phyloP scores from a whole-genome alignment of 306 rosid species.

The Lithocarpus polystachyus region DNA sequence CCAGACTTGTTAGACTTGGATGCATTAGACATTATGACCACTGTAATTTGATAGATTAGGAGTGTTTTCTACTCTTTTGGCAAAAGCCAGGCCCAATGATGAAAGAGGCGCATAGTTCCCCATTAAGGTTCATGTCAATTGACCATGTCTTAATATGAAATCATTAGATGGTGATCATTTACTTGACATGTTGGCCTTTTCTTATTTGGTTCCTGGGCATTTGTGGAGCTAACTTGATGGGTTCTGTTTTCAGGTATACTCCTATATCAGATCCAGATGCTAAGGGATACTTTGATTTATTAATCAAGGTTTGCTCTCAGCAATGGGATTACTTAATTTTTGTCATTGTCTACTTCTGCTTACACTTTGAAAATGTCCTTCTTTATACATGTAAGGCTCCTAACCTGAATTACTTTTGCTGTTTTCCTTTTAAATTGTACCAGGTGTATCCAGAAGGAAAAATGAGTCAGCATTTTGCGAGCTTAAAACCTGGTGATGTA shows the following conservation, averaged over 20 bases:
- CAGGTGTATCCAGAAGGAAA: conserved; percentile 95
- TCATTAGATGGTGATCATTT: not conserved
- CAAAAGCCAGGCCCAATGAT: not conserved
- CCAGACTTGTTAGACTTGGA: not conserved
- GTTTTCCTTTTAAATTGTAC: conserved; percentile 26
- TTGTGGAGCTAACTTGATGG: conserved; percentile 9
- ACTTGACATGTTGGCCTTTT: not conserved
- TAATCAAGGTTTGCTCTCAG: conserved; percentile 70
- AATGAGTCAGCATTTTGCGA: conserved; percentile 98
- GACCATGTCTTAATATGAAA: not conserved
- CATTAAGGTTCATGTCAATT: not conserved
- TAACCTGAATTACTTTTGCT: not conserved
- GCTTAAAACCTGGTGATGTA: conserved; percentile 92
- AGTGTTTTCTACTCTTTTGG: not conserved
- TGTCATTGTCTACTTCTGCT: not conserved
- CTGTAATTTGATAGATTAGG: not conserved
- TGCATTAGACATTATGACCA: not conserved
- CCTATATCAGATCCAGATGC: conserved; percentile 94
- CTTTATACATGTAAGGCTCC: not conserved
- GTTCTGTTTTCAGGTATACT: conserved; percentile 67
- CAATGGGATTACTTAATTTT: conserved; percentile 8
- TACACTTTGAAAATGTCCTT: not conserved
- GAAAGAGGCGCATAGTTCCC: not conserved
- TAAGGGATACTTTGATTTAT: conserved; percentile 87
- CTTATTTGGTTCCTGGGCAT: conserved; percentile 13